A percentile compares a stretch with the other conserved stretches of the same genome.
Conservation (phyloP, 2,329 filamentous ascomycete genomes). For the Aspergillus nomiae region DNA sequence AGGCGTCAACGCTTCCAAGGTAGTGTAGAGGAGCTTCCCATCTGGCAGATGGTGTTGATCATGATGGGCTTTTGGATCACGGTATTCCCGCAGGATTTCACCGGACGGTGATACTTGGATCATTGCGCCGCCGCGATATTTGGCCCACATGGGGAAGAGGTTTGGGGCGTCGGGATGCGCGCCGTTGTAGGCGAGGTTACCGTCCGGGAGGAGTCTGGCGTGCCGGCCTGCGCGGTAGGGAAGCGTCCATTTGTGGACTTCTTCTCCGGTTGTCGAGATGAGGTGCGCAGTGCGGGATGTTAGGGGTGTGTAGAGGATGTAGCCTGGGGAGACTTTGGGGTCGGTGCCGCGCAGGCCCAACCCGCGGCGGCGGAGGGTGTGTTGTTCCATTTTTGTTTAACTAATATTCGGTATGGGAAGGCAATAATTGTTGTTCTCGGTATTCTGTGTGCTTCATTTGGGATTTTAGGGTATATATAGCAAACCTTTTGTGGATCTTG, state of each 20-base stretch:
- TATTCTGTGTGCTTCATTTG: too few relatives aligned
- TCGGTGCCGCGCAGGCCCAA: slow-evolving; percentile 44
- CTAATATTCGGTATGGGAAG: fast-evolving
- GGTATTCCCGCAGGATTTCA: slow-evolving; percentile 42
- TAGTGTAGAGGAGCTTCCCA: slow-evolving; percentile 47
- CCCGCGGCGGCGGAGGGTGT: slow-evolving; percentile 45
- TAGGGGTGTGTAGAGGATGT: slow-evolving; percentile 45
- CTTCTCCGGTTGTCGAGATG: slow-evolving; percentile 43
- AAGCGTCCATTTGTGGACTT: slow-evolving; percentile 48
- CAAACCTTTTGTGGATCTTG: not conserved
- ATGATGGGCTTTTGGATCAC: slow-evolving; percentile 48
- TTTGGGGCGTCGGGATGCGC: slow-evolving; percentile 41
- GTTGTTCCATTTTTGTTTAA: slow-evolving; percentile 43
- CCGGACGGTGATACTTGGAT: slow-evolving; percentile 42
- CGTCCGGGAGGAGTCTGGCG: slow-evolving; percentile 47
- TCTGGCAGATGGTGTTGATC: slow-evolving; percentile 50
- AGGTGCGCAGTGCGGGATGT: slow-evolving; percentile 45
- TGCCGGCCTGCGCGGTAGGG: slow-evolving; percentile 47
- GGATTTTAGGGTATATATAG: not conserved
- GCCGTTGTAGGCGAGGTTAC: slow-evolving; percentile 49
- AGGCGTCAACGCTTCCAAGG: slow-evolving; percentile 41
- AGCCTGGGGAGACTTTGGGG: slow-evolving; percentile 41
- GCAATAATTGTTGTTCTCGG: too few relatives aligned
- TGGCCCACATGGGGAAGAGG: slow-evolving; percentile 49
- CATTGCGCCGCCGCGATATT: slow-evolving; percentile 52